Conservation (phyloP, 2,329 filamentous ascomycete species). For the Venturia effusa region DNA sequence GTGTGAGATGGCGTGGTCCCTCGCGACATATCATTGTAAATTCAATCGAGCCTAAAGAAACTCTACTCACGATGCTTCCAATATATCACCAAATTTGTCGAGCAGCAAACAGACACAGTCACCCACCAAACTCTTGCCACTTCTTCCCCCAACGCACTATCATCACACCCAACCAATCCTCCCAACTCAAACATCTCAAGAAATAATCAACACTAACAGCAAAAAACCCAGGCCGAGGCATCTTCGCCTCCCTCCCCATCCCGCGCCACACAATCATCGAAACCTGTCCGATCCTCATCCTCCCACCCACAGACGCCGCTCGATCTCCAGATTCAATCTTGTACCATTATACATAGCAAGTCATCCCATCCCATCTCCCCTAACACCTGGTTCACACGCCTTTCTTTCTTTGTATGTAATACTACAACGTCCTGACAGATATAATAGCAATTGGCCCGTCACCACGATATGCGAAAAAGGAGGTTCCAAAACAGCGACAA, state of each 20-base stretch:
- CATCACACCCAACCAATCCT: no score
- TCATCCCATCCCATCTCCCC: constrained; percentile 2
- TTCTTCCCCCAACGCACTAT: no score
- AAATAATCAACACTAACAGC: neutral
- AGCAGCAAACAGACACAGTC: no score
- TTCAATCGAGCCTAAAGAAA: no score
- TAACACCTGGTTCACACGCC: no score
- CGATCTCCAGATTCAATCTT: constrained; percentile 41
- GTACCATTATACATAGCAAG: constrained; percentile 47
- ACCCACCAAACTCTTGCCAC: no score
- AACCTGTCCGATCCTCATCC: constrained; percentile 40
- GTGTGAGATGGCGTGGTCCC: no score
- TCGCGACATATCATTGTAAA: no score
- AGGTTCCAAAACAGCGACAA: constrained; percentile 8
- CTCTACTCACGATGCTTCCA: no score
- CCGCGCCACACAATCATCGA: constrained; percentile 39
- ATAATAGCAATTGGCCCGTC: constrained; percentile 35
- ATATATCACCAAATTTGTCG: no score
- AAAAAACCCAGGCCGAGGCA: constrained; percentile 38
- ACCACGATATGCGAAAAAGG: no score
- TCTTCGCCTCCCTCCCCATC: constrained; percentile 39
- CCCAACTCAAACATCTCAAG: neutral
- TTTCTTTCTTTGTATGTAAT: no score
- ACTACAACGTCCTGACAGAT: neutral
- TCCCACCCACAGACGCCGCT: constrained; percentile 37